Conservation (phyloP, 2,329 filamentous ascomycete genomes). For the Hymenoscyphus repandus region DNA sequence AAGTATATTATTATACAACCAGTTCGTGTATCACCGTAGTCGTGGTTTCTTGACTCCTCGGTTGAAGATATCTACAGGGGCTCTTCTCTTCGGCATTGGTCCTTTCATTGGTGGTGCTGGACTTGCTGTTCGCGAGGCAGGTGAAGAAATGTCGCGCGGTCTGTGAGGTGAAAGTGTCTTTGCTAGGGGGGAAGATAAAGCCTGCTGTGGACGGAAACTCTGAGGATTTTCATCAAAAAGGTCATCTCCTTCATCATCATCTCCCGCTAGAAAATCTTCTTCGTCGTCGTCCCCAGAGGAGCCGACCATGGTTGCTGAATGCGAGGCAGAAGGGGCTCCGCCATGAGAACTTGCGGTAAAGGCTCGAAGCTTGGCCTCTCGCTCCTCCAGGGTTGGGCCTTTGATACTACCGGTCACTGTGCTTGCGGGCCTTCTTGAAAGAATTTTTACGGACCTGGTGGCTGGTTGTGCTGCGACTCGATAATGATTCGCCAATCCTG, state of each 20-base stretch:
- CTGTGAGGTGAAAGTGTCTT: neutral
- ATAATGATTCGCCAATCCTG: conserved; percentile 49
- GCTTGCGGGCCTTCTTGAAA: conserved; percentile 30
- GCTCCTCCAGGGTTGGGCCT: conserved; percentile 30
- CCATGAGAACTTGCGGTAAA: conserved; percentile 13
- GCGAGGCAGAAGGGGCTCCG: conserved; percentile 1
- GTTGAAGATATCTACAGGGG: conserved; percentile 26
- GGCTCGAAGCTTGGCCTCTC: conserved; percentile 31
- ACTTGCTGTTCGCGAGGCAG: conserved; percentile 6
- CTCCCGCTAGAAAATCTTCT: conserved; percentile 1
- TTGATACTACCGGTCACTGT: conserved; percentile 12
- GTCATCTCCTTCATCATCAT: conserved; percentile 18
- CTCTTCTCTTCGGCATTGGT: conserved; percentile 19
- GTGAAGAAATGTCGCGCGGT: conserved; percentile 1
- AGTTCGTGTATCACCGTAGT: no score
- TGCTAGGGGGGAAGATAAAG: neutral
- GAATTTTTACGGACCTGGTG: conserved; percentile 18
- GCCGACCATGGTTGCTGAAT: conserved; percentile 16
- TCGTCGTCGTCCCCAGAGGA: conserved; percentile 21
- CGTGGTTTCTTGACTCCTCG: conserved; percentile 18
- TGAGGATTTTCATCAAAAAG: conserved; percentile 21
- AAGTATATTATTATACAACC: no score
- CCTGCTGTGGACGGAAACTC: neutral
- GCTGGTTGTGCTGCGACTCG: conserved; percentile 38
- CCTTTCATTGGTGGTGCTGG: conserved; percentile 15